Evolutionary conservation across 495 filamentous ascomycete genomes (phyloP).

Genomic region (Aspergillus sparsus): DNA sequence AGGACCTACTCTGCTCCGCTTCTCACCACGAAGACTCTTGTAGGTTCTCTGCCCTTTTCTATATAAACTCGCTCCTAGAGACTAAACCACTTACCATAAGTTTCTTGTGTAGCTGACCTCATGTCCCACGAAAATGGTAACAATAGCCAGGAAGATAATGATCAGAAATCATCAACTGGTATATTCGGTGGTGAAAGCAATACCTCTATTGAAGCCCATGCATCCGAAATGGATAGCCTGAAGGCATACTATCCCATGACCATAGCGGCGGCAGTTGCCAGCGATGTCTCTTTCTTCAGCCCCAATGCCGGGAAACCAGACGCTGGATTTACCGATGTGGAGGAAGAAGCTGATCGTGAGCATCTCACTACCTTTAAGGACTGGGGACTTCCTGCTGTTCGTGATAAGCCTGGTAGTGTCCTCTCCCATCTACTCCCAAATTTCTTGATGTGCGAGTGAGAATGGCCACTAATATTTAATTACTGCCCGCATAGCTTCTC

Average conservation of each 20-base stretch:
- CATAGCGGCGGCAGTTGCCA: background rate
- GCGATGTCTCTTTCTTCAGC: background rate
- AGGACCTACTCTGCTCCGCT: background rate
- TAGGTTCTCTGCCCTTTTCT: background rate
- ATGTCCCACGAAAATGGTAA: background rate
- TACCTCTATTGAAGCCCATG: background rate
- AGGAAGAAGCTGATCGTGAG: conserved; percentile 26
- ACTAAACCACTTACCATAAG: background rate
- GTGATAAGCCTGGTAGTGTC: conserved; percentile 32
- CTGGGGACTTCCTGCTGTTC: conserved; percentile 30
- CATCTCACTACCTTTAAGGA: conserved; percentile 26
- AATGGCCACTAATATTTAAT: conserved; percentile 14
- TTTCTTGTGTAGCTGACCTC: background rate
- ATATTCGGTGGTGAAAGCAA: background rate
- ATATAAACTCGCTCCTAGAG: background rate
- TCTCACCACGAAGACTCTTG: background rate
- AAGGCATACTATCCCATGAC: background rate
- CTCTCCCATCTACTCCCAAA: too few relatives aligned
- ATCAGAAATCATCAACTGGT: background rate
- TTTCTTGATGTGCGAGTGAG: background rate
- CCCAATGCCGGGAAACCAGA: conserved; percentile 5
- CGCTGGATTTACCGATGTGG: background rate
- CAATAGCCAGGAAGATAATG: background rate
- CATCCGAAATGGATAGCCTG: background rate
- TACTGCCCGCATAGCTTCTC: conserved; percentile 29